Conservation (phyloP, 306 rosid species). For the Vigna angularis region DNA sequence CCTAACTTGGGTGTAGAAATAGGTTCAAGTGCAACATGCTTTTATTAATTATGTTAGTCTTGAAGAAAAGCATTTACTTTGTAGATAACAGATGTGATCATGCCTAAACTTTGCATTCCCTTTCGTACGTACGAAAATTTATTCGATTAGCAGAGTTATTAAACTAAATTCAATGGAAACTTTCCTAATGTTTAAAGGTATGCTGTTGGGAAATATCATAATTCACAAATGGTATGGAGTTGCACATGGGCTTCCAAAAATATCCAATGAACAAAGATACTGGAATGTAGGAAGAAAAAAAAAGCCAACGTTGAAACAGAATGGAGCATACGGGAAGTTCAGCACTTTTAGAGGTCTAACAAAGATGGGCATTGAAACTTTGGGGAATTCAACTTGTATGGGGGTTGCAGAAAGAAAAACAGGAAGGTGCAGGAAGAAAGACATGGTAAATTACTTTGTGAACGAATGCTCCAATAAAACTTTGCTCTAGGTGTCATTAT, state of each 20-base stretch:
- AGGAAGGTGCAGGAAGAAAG: too few species aligned
- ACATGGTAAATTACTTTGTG: too few species aligned
- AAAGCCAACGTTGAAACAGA: too few species aligned
- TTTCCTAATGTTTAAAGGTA: conserved; percentile 41
- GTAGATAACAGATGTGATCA: background rate
- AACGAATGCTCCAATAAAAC: too few species aligned
- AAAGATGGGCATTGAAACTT: background rate
- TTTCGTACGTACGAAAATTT: too few species aligned
- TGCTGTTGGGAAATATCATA: conserved; percentile 41
- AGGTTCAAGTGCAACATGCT: background rate
- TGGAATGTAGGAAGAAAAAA: background rate
- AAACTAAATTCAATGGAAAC: conserved; percentile 57
- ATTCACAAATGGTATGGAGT: conserved; percentile 26
- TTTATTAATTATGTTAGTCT: background rate
- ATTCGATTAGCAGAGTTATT: conserved; percentile 47
- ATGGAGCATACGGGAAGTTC: background rate
- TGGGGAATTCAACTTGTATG: too few species aligned
- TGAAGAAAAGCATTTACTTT: background rate
- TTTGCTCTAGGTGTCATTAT: too few species aligned
- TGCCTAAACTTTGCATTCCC: background rate
- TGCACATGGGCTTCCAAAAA: conserved; percentile 41
- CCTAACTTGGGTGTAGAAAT: background rate
- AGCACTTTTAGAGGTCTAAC: too few species aligned
- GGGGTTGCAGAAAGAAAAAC: too few species aligned
- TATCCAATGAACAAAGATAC: conserved; percentile 37